Conservation (phyloP, 768 basidiomycete species). For the Leccinum boreale region DNA sequence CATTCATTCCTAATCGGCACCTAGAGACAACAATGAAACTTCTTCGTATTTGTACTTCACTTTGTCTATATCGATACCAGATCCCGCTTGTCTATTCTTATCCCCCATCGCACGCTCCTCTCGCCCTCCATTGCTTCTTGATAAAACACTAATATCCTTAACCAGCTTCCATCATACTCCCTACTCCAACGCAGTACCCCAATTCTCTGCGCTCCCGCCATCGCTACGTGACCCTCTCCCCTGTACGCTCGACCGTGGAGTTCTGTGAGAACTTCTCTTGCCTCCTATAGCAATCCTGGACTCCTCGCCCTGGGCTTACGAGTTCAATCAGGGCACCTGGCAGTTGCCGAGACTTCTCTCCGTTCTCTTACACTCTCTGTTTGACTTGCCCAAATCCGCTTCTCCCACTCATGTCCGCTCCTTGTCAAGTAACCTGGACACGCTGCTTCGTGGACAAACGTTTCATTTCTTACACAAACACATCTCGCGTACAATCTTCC, state of each 20-base stretch:
- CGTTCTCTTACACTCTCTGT: neutral
- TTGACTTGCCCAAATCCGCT: neutral
- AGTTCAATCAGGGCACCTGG: neutral
- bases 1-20: neutral
- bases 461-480: neutral
- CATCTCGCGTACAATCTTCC: conserved; percentile 12
- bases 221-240: neutral
- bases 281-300: neutral
- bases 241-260: neutral
- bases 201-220: neutral
- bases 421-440: neutral
- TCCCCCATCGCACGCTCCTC: neutral
- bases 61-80: neutral
- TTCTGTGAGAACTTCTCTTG: conserved; percentile 6
- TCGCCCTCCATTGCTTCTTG: neutral
- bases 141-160: neutral
- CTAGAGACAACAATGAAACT: neutral
- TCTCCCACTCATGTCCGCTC: neutral
- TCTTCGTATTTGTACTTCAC: conserved; percentile 1
- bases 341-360: neutral
- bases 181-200: neutral
- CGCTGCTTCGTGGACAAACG: neutral
- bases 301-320: neutral
- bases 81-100: neutral
- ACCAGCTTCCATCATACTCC: neutral